Percentiles rank a stretch among this genome's conserved stretches.
Evolutionary conservation across 202 grass and related monocot genomes (phyloP).

Genomic region (Zoysia matrella): DNA sequence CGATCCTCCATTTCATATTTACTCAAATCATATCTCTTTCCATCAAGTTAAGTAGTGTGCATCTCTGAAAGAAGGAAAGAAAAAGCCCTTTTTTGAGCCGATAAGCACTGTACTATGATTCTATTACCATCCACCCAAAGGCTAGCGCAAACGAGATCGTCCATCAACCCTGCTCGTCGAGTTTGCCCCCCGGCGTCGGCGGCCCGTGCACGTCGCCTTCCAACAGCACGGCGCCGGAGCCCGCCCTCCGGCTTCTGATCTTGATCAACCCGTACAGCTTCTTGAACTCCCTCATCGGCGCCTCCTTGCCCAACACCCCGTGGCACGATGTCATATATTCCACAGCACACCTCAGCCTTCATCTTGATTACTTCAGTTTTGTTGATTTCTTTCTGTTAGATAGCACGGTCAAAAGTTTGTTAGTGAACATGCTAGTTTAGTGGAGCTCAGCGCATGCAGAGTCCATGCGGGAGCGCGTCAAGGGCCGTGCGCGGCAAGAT

Average conservation of each 20-base stretch:
- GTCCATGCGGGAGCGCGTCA: too few species aligned
- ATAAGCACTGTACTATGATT: not conserved
- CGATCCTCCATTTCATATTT: not conserved
- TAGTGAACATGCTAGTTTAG: too few species aligned
- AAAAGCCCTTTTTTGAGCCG: not conserved
- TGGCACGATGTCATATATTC: too few species aligned
- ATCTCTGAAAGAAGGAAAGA: not conserved
- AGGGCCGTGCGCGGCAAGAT: too few species aligned
- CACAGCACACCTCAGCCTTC: too few species aligned
- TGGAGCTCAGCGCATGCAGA: too few species aligned
- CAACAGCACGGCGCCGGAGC: constrained; percentile 57
- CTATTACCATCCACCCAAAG: not conserved
- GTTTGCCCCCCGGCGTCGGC: constrained; percentile 24
- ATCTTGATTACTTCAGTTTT: too few species aligned
- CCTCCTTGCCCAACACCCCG: constrained; percentile 52
- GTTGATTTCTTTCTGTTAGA: too few species aligned
- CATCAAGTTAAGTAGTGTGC: not conserved
- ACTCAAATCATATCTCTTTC: not conserved
- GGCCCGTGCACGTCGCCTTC: constrained; percentile 39
- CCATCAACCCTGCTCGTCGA: constrained; percentile 50
- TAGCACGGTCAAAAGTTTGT: too few species aligned
- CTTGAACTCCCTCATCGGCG: constrained; percentile 77
- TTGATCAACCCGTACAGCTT: constrained; percentile 88
- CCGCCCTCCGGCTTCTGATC: constrained; percentile 63
- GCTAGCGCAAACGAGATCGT: not conserved